Percentiles rank a stretch among this genome's conserved stretches.
These are phyloP conservation scores for Aureobasidium mangrovei DNA, from an alignment of 2,329 filamentous ascomycete species.

Conservation along the genomic window DNA sequence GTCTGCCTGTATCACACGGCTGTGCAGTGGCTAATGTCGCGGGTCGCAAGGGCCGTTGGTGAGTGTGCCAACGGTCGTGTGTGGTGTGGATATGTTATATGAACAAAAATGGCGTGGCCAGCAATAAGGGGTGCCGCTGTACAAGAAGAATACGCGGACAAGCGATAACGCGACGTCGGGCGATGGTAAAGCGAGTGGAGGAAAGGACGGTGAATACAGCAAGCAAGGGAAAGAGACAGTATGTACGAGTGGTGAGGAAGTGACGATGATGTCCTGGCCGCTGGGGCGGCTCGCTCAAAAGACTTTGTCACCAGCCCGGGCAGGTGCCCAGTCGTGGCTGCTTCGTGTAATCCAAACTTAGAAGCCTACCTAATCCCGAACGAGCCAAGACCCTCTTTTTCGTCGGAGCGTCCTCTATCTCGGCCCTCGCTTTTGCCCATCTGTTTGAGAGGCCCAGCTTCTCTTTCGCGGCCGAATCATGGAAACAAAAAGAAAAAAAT, in stretches of 20 bases:
- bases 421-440: no score
- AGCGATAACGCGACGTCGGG: neutral
- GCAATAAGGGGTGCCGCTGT: slow-evolving; percentile 1
- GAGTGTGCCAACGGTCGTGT: slow-evolving; percentile 8
- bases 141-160: neutral
- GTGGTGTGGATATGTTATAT: slow-evolving; percentile 1
- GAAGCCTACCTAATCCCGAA: neutral
- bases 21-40: neutral
- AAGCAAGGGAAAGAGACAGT: neutral
- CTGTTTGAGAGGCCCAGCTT: no score
- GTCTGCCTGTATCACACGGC: slow-evolving; percentile 2
- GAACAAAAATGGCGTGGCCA: neutral
- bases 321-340: neutral
- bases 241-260: neutral
- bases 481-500: neutral
- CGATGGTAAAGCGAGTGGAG: neutral
- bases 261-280: slow-evolving; percentile 3
- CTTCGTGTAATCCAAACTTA: slow-evolving; percentile 7
- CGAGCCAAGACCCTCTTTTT: no score
- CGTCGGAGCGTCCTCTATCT: no score
- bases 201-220: neutral
- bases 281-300: neutral
- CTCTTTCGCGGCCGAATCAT: no score
- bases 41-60: neutral
- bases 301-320: neutral